A percentile compares a stretch with the other conserved stretches of the same genome.
Conservation (phyloP, 2,329 filamentous ascomycete genomes). For the Nemania abortiva region DNA sequence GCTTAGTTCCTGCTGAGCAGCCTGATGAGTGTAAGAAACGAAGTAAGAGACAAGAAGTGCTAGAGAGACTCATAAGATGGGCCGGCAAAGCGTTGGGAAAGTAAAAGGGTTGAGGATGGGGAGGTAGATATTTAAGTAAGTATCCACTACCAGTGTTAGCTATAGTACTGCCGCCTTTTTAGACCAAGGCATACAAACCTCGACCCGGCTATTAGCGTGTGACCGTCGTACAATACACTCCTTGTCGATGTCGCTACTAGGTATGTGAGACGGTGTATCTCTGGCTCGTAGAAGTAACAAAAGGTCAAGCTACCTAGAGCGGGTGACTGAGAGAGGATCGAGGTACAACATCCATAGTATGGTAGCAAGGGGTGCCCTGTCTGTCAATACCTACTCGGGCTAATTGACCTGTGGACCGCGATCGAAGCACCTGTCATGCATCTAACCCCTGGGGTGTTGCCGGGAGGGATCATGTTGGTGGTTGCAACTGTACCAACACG, state of each 20-base stretch:
- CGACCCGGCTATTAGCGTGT: neutral
- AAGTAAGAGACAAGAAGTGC: neutral
- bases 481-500: slow-evolving; percentile 11
- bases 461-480: neutral
- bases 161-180: neutral
- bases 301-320: slow-evolving; percentile 27
- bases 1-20: neutral
- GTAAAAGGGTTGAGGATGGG: neutral
- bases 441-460: neutral
- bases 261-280: slow-evolving; percentile 5
- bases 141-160: neutral
- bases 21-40: neutral
- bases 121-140: slow-evolving; percentile 13
- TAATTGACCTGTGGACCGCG: neutral
- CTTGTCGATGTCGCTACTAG: neutral
- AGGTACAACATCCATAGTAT: slow-evolving; percentile 2
- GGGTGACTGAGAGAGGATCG: slow-evolving; percentile 4
- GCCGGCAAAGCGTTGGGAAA: neutral
- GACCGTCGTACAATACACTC: slow-evolving; percentile 12
- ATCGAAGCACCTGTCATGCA: neutral
- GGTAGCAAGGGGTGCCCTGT: neutral
- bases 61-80: neutral
- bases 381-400: neutral
- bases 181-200: slow-evolving; percentile 7
- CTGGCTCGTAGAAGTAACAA: slow-evolving; percentile 4